Conservation (phyloP, 305 asterid species). For the Solanum hybrid region DNA sequence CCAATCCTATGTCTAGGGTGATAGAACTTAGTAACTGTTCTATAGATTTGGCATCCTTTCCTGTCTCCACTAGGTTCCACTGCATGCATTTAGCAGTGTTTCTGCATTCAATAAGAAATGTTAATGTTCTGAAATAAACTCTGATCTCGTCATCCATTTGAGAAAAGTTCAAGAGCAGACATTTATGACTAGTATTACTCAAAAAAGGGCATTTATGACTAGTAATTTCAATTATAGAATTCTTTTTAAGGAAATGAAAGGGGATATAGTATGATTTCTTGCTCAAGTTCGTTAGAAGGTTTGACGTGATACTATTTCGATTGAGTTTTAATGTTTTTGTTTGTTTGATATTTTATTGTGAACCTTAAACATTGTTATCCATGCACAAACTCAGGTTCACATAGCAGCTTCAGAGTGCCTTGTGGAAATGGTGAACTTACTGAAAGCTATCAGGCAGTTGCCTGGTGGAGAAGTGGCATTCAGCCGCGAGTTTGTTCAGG, state of each 20-base stretch:
- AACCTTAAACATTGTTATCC: not conserved
- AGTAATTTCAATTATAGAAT: not conserved
- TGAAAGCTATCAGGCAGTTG: constrained; percentile 16
- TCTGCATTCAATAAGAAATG: not conserved
- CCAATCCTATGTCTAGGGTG: not conserved
- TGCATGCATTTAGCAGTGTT: not conserved
- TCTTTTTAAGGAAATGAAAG: not conserved
- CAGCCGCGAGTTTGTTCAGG: constrained; percentile 50
- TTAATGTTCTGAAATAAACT: not conserved
- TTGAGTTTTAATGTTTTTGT: not conserved
- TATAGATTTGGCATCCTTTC: not conserved
- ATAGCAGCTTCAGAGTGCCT: constrained; percentile 78
- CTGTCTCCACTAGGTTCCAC: not conserved
- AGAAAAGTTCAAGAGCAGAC: not conserved
- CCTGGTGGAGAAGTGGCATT: constrained; percentile 34
- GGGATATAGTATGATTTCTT: not conserved
- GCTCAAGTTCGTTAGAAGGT: not conserved
- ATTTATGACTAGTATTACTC: not conserved
- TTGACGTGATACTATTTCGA: not conserved
- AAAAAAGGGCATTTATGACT: not conserved
- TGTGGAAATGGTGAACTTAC: constrained; percentile 44
- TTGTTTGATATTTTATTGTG: not conserved
- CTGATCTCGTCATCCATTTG: not conserved
- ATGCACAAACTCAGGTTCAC: constrained; percentile 55
- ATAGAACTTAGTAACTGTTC: not conserved